Evolutionary conservation across 306 rosid genomes (phyloP), one percentile per base, ranked within the genome.

Genomic region (Castanea sativa): DNA sequence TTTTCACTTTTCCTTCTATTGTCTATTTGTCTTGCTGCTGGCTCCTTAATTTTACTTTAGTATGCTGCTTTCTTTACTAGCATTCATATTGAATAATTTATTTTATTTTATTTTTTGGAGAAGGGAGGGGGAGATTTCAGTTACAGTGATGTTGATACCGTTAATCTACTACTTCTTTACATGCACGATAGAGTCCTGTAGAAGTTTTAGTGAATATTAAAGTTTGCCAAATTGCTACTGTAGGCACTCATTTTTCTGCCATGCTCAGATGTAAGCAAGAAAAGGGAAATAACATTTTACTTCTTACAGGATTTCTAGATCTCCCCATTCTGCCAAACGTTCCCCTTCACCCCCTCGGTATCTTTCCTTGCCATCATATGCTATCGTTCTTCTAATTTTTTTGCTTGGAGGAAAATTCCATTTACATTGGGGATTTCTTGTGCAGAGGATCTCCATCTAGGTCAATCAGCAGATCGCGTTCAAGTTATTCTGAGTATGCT

Each of bases 401-500:
- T 9, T 64, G 72, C 72, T 67, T 67, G 52, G 14, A 4, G 16
- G 27, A 18, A 35, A 67, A 35, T 67, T 49, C 15, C 21, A n/a
- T 33, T 67, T 19, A 67, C 72, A 35, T 67, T 9, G 20, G 35
- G 25, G 79, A 32, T 74, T 59, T 77, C 77, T 71, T 43, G 41
- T 55, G 87, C 88, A 89, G 92, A 72, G 81, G 83, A 51, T 88
- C 86, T 27, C 87, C 88, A 76, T 56, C 87, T 52, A 85, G 90
- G 85, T 91, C 97, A 61, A 83, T 78, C 82, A 89, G 91, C 81
- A 78, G 79, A 86, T 88, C 90, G 10, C 79, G 76, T 81, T 91
- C 90, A 84, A 91, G 92, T 83, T 80, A 81, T 89, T 88, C 88
- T 5, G 78, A 84, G 92, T 87, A 89, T 73, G 86, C 55, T 76